A percentile compares a stretch with the other conserved stretches of the same genome.
phyloP scores from a whole-genome alignment of 1,139 yeast genomes.

The Geotrichum reessii region DNA sequence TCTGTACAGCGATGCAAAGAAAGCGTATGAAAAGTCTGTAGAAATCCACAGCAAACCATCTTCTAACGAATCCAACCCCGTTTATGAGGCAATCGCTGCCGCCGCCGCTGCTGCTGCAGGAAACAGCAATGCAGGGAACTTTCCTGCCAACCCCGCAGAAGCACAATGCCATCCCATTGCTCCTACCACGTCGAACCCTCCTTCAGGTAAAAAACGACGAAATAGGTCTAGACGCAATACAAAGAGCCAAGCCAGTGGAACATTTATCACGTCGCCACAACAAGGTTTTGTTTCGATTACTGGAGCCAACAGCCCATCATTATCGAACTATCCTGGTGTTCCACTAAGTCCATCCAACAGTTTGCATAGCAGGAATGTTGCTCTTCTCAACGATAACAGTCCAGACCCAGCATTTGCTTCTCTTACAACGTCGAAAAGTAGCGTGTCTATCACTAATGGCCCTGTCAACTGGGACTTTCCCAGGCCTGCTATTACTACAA shows the following conservation, averaged over 20 bases:
- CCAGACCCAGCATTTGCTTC: slow-evolving; percentile 10
- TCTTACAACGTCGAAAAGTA: slow-evolving; percentile 9
- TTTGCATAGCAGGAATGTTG: neutral
- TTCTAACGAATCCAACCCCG: slow-evolving; percentile 12
- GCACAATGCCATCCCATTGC: slow-evolving; percentile 10
- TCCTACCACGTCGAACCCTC: slow-evolving; percentile 3
- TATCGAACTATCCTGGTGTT: slow-evolving; percentile 6
- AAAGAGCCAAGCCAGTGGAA: slow-evolving; percentile 11
- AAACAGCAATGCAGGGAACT: slow-evolving; percentile 3
- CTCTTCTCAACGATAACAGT: neutral
- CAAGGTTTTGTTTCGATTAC: slow-evolving; percentile 4
- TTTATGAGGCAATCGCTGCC: slow-evolving; percentile 15
- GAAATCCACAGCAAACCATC: slow-evolving; percentile 5
- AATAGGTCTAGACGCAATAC: slow-evolving; percentile 18
- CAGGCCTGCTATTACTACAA: neutral
- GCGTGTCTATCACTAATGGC: slow-evolving; percentile 3
- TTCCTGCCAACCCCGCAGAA: slow-evolving; percentile 3
- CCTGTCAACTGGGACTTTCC: slow-evolving; percentile 9
- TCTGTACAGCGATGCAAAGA: slow-evolving; percentile 32
- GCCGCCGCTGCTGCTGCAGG: slow-evolving; percentile 18
- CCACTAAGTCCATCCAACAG: slow-evolving; percentile 11
- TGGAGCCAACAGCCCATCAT: neutral
- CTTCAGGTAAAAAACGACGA: slow-evolving; percentile 12
- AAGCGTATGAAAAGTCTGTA: slow-evolving; percentile 23
- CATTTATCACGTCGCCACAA: slow-evolving; percentile 9